A percentile compares a stretch with the other conserved stretches of the same genome.
Conservation (phyloP, 1,139 yeast species). For the Saccharomycopsis crataegensis region DNA sequence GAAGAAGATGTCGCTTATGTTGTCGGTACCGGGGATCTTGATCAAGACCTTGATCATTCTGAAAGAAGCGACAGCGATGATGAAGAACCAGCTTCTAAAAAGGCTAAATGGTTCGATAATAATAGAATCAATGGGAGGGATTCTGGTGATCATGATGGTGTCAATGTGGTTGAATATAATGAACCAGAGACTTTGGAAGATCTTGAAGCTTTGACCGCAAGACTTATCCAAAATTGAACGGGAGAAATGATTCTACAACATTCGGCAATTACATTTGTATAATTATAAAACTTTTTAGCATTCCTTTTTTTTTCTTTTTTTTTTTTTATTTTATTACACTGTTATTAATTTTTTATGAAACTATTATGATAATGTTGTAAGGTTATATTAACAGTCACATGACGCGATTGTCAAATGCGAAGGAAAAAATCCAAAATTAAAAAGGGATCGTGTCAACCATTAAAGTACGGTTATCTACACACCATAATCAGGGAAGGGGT, state of each 20-base stretch:
- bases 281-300: not conserved
- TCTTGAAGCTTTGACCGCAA: conserved; percentile 81
- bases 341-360: too few species aligned
- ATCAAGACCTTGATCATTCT: conserved; percentile 34
- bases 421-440: not conserved
- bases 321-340: not conserved
- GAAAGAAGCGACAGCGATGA: conserved; percentile 29
- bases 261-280: not conserved
- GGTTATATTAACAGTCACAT: too few species aligned
- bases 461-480: too few species aligned
- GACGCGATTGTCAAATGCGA: not conserved
- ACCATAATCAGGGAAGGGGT: too few species aligned
- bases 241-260: not conserved
- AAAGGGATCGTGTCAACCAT: too few species aligned
- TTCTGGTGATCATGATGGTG: conserved; percentile 26
- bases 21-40: conserved; percentile 32
- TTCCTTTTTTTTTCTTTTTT: not conserved
- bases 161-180: conserved; percentile 60
- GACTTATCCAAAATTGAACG: conserved; percentile 34
- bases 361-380: too few species aligned
- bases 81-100: conserved; percentile 44
- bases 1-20: conserved; percentile 23
- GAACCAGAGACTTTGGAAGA: conserved; percentile 90
- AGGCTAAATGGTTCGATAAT: conserved; percentile 52
- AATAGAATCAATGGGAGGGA: conserved; percentile 27